These are phyloP conservation scores for Cyamopsis tetragonoloba DNA, from an alignment of 306 rosid genomes.

Conservation along the genomic window DNA sequence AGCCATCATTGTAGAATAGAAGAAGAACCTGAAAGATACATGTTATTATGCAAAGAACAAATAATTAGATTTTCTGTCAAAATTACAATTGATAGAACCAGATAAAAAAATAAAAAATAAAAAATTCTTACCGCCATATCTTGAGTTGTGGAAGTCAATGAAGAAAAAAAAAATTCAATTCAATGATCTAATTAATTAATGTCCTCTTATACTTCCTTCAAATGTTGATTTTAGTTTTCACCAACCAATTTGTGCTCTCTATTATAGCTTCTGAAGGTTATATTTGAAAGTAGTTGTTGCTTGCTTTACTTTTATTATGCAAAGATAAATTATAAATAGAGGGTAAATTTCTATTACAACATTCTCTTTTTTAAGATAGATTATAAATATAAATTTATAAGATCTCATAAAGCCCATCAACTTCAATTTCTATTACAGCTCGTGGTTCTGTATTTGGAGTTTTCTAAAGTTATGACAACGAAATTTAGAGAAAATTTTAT, in stretches of 20 bases:
- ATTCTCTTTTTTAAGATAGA: constrained; percentile 18
- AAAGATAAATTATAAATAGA: neutral
- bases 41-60: constrained; percentile 15
- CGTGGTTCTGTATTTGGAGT: constrained; percentile 22
- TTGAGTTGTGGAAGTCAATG: neutral
- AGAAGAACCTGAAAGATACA: constrained; percentile 20
- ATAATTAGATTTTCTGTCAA: neutral
- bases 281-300: neutral
- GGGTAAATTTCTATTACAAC: constrained; percentile 1
- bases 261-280: constrained; percentile 18
- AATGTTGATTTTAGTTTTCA: constrained; percentile 28
- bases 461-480: constrained; percentile 6
- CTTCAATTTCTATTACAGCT: neutral
- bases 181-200: neutral
- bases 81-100: neutral
- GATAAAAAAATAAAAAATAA: neutral
- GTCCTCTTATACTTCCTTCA: constrained; percentile 4
- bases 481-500: neutral
- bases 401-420: neutral
- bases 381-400: too few species aligned
- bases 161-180: constrained; percentile 9
- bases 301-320: constrained; percentile 8
- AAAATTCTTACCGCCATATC: constrained; percentile 16
- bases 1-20: too few species aligned
- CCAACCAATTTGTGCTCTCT: constrained; percentile 28